Conservation (phyloP, 805 yeast genomes). For the Candida ipomoeae region DNA sequence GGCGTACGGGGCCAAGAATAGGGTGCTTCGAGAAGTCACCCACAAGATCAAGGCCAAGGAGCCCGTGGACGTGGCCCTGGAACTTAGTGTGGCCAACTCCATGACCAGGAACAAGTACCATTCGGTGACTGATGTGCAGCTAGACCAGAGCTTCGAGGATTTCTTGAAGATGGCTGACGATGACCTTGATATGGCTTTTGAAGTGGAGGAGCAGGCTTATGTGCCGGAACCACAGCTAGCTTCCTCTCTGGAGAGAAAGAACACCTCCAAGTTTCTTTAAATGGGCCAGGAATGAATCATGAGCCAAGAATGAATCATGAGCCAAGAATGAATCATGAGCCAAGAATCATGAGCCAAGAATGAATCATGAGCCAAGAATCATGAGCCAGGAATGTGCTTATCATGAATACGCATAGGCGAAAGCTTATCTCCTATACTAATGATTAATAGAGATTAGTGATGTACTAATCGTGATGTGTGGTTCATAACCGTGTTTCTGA, state of each 20-base stretch:
- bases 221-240: not conserved
- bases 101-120: slow-evolving; percentile 36
- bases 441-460: too few relatives aligned
- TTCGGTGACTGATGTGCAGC: slow-evolving; percentile 32
- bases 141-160: slow-evolving; percentile 36
- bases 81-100: slow-evolving; percentile 39
- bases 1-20: slow-evolving; percentile 35
- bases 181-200: slow-evolving; percentile 5
- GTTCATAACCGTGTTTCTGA: too few relatives aligned
- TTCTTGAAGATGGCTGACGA: slow-evolving; percentile 31
- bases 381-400: not conserved
- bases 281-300: not conserved
- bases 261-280: slow-evolving; percentile 3
- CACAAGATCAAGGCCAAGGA: slow-evolving; percentile 29
- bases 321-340: too few relatives aligned
- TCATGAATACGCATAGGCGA: too few relatives aligned
- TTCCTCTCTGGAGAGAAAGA: not conserved
- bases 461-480: too few relatives aligned
- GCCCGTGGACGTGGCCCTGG: slow-evolving; percentile 40
- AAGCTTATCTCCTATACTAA: too few relatives aligned
- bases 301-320: too few relatives aligned
- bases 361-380: not conserved
- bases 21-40: slow-evolving; percentile 29
- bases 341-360: not conserved
- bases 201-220: not conserved